phyloP scores from a whole-genome alignment of 1,139 yeast species.

The Geotrichum macrosporum region DNA sequence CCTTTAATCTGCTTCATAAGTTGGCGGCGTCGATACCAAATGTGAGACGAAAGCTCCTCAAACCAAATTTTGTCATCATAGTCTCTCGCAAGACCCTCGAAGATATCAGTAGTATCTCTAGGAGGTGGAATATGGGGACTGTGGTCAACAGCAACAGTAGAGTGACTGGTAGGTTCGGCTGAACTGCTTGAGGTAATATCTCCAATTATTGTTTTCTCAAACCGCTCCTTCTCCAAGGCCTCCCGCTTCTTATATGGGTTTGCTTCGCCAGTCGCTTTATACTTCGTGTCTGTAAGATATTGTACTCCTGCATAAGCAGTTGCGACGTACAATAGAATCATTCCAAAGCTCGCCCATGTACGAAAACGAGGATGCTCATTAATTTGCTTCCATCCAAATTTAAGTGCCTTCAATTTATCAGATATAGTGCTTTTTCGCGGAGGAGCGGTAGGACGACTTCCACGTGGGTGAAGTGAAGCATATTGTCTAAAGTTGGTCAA shows the following conservation, averaged over 20 bases:
- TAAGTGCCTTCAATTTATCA: slow-evolving; percentile 17
- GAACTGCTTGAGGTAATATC: slow-evolving; percentile 14
- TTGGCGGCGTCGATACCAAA: slow-evolving; percentile 83
- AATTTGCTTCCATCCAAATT: slow-evolving; percentile 24
- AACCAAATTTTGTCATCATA: slow-evolving; percentile 80
- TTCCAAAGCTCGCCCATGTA: slow-evolving; percentile 22
- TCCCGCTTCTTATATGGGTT: slow-evolving; percentile 34
- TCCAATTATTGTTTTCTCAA: slow-evolving; percentile 17
- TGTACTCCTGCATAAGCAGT: slow-evolving; percentile 34
- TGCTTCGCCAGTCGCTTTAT: slow-evolving; percentile 38
- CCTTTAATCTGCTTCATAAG: slow-evolving; percentile 74
- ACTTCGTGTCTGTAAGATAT: slow-evolving; percentile 37
- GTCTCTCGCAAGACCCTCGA: slow-evolving; percentile 69
- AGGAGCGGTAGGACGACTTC: slow-evolving; percentile 15
- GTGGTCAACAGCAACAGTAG: neutral
- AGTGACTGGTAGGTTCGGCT: slow-evolving; percentile 1
- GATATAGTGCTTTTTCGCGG: slow-evolving; percentile 4
- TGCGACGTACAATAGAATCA: slow-evolving; percentile 31
- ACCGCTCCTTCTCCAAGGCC: slow-evolving; percentile 24
- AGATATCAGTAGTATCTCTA: slow-evolving; percentile 78
- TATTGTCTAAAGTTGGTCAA: neutral
- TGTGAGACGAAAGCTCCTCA: slow-evolving; percentile 78
- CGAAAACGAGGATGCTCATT: slow-evolving; percentile 26
- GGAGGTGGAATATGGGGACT: slow-evolving; percentile 46
- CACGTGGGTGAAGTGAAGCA: neutral